Evolutionary conservation across 2,329 filamentous ascomycete genomes (phyloP), one percentile per base, ranked within the genome.

Genomic region (Knufia petricola): DNA sequence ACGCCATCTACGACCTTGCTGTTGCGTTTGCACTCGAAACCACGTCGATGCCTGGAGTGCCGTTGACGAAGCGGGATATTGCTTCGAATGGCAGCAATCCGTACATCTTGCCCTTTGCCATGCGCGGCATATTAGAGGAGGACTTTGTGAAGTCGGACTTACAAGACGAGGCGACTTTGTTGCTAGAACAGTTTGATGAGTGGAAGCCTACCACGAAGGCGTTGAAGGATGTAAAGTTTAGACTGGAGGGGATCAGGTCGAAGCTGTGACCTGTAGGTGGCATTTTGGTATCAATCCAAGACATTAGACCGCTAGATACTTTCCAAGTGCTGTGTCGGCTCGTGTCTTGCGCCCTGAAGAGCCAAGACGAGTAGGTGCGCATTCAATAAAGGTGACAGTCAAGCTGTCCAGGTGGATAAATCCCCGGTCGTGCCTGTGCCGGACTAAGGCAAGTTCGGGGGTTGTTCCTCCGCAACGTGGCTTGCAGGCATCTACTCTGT

Each of bases 191-290:
- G 64, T 98, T 96, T 65, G 89, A 96, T 63, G 81, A 86, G 46
- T 98, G 92, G 92, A 89, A 85, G 61, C 92, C 92, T 0, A 76
- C 74, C 0, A 94, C 82, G 6, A 98, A 96, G 69, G 85, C 85
- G 37, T 69, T 98, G 50, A 95, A 92, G 68, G 92, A 98, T 66
- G 89, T 98, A 40, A 94, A 94, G 66, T 96, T 94, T 66, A 76
- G 92, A 53, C 72, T 98, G 17, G 92, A 96, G 68, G 90, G 84
- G 2, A 86, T 98, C 38, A 78, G 87, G 60, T 95, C 87, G 41
- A 94, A 88, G 68, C 69, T 95, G 9, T 81, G 23, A 26, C n/a
- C n/a, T n/a, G n/a, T n/a, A n/a, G n/a, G n/a, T n/a, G n/a, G n/a
- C n/a, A n/a, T n/a, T n/a, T n/a, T n/a, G n/a, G n/a, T n/a, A n/a